Conservation (phyloP, 106 monocot genomes). For the Dendrobium chrysotoxum region DNA sequence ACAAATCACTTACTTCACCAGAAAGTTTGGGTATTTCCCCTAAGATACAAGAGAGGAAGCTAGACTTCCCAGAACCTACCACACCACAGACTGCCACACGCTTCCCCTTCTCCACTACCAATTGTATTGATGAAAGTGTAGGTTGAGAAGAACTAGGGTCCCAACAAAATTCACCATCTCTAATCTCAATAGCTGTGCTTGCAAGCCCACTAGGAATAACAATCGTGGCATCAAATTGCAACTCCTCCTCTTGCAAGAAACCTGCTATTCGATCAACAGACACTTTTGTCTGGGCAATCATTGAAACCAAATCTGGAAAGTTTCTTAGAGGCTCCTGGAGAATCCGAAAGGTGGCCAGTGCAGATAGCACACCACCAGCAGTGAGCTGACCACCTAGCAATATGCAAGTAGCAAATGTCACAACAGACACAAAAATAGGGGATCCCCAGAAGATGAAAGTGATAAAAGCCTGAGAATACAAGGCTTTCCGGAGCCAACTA, state of each 20-base stretch:
- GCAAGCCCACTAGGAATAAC: constrained; percentile 44
- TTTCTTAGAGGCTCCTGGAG: constrained; percentile 95
- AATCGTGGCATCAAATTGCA: constrained; percentile 65
- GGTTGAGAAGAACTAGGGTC: constrained; percentile 47
- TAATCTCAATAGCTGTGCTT: constrained; percentile 65
- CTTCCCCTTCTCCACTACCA: constrained; percentile 71
- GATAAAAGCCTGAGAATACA: constrained; percentile 78
- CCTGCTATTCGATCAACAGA: constrained; percentile 77
- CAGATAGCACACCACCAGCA: constrained; percentile 84
- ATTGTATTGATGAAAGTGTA: constrained; percentile 58
- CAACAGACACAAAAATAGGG: constrained; percentile 84
- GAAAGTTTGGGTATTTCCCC: constrained; percentile 95
- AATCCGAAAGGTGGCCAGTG: constrained; percentile 88
- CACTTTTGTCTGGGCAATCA: constrained; percentile 93
- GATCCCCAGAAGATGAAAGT: constrained; percentile 98
- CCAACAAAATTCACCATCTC: constrained; percentile 84
- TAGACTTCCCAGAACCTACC: constrained; percentile 94
- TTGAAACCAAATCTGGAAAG: constrained; percentile 85
- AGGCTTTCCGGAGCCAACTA: constrained; percentile 63
- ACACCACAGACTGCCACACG: constrained; percentile 80
- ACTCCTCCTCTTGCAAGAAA: constrained; percentile 70
- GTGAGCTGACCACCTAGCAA: constrained; percentile 72
- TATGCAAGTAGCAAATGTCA: constrained; percentile 82
- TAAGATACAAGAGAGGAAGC: constrained; percentile 83
- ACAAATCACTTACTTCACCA: constrained; percentile 68